Conservation (phyloP, 331 rosid species). For the Pyracantha coccinea region DNA sequence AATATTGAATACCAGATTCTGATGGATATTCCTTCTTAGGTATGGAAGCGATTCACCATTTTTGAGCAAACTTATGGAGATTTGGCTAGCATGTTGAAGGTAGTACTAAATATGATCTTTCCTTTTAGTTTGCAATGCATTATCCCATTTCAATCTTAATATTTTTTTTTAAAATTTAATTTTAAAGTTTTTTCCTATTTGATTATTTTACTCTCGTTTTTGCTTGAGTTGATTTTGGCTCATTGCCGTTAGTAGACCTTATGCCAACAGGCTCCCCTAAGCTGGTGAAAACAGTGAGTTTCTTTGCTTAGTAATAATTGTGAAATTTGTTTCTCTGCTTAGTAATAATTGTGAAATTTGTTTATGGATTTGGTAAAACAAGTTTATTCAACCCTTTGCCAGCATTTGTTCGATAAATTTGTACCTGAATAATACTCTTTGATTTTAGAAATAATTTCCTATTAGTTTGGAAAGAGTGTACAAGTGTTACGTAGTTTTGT, state of each 20-base stretch:
- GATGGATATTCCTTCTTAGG: conserved; percentile 34
- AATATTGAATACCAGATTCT: not conserved
- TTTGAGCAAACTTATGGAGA: conserved; percentile 97
- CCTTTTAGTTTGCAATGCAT: not conserved
- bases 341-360: not conserved
- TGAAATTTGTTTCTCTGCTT: not conserved
- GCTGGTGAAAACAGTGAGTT: not conserved
- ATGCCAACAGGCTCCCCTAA: not conserved
- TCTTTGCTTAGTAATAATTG: not conserved
- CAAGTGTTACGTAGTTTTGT: not conserved
- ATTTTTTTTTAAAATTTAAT: not conserved
- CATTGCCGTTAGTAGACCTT: not conserved
- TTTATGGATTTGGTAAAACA: not conserved
- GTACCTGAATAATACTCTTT: not conserved
- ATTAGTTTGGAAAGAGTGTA: not conserved
- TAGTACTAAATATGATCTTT: conserved; percentile 4
- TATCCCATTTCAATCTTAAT: not conserved
- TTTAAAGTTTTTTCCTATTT: not conserved
- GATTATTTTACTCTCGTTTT: not conserved
- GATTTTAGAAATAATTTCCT: not conserved
- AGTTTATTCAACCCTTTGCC: not conserved
- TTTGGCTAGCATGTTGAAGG: conserved; percentile 93
- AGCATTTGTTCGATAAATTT: not conserved
- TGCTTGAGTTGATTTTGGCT: not conserved
- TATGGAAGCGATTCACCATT: conserved; percentile 79